A percentile compares a stretch with the other conserved stretches of the same genome.
phyloP scores from a whole-genome alignment of 2,329 filamentous ascomycete genomes.

The Pyricularia grisea region DNA sequence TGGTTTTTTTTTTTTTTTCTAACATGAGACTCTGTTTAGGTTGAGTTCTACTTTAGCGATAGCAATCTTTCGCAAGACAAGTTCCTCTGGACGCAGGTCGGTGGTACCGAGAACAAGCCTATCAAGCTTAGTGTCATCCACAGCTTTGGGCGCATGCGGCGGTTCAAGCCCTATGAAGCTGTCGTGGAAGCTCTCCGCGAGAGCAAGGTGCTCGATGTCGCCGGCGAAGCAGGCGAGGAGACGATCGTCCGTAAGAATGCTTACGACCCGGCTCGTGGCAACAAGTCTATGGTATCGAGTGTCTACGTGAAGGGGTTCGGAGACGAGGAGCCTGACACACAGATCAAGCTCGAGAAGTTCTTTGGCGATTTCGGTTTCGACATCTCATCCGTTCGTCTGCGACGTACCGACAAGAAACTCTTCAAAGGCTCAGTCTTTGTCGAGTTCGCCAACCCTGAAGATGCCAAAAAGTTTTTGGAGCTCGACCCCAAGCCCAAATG shows the following conservation, averaged over 20 bases:
- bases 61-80: constrained; percentile 84
- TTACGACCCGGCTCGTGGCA: constrained; percentile 47
- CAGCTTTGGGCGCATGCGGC: constrained; percentile 91
- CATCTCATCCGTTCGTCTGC: constrained; percentile 75
- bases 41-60: constrained; percentile 94
- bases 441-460: constrained; percentile 75
- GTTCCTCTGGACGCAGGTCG: constrained; percentile 72
- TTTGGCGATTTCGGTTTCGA: constrained; percentile 67
- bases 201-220: constrained; percentile 63
- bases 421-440: constrained; percentile 98
- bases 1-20: too few species aligned
- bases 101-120: constrained; percentile 71
- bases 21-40: constrained; percentile 37
- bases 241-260: constrained; percentile 68
- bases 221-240: constrained; percentile 65
- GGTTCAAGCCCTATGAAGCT: constrained; percentile 79
- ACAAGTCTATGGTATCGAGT: constrained; percentile 58
- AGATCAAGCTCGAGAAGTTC: constrained; percentile 91
- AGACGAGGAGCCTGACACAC: constrained; percentile 69
- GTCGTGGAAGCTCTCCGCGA: constrained; percentile 76
- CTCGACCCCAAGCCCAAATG: constrained; percentile 75
- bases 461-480: constrained; percentile 69
- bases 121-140: constrained; percentile 70
- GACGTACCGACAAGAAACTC: constrained; percentile 58
- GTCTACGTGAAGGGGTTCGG: constrained; percentile 95